Evolutionary conservation across 441 rosid species (phyloP), one percentile per base, ranked within the genome.

Genomic region (Melastoma candidum): DNA sequence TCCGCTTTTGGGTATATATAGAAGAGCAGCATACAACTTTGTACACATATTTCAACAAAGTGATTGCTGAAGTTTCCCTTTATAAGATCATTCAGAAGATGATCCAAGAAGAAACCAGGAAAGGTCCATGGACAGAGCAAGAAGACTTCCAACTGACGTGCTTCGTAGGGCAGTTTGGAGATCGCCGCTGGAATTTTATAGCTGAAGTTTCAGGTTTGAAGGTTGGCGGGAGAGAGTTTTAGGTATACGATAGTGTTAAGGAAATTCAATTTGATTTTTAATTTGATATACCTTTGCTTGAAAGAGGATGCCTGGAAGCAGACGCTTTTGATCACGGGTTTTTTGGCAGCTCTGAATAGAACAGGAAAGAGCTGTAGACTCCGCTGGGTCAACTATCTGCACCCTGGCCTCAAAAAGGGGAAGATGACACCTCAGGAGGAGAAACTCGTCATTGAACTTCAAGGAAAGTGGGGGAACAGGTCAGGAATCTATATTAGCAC

Each of bases 201-300:
- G 97, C 98, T 2, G 84, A 92, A 75, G 92, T 92, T 74, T 92
- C 98, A 92, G 98, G 98, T 92, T 92, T 92, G 97, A 88, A 85
- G 96, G 97, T 36, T 85, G 96, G 98, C 70, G 97, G 98, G 98
- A 79, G 95, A 79, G 74, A 68, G 56, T 74, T 66, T 61, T 82
- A 85, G 89, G 95, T 84, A 79, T 85, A n/a, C 69, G 69, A 60
- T 73, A 25, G 53, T 63, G 79, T 68, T 81, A 36, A 36, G 41
- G 41, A 36, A 36, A 36, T 36, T 36, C 41, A 6, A 9, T 36
- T 36, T 36, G 41, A 36, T 36, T 36, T 36, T 36, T 36, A 17
- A 36, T 36, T 36, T 36, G 41, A 36, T 36, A 36, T 2, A 6
- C 7, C 41, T 4, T 36, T 6, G 54, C 41, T 26, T 36, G 41